phyloP scores from a whole-genome alignment of 768 basidiomycete genomes.

The Xerocomellus intermedius region DNA sequence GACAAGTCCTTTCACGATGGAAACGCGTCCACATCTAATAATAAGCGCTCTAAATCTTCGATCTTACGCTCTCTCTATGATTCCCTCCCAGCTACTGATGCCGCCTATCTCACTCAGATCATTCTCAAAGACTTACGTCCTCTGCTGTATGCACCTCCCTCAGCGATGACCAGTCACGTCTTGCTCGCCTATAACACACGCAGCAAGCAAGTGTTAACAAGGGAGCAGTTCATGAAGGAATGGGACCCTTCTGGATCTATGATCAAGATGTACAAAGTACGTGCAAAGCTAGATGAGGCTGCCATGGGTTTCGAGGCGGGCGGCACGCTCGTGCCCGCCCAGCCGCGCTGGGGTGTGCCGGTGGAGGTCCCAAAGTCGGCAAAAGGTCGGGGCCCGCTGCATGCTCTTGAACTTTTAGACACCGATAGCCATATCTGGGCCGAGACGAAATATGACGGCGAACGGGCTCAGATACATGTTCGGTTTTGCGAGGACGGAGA shows the following conservation, averaged over 20 bases:
- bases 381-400: constrained; percentile 63
- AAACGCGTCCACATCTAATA: constrained; percentile 27
- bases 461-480: constrained; percentile 91
- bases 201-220: constrained; percentile 54
- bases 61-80: constrained; percentile 61
- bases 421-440: constrained; percentile 55
- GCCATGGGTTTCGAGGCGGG: constrained; percentile 43
- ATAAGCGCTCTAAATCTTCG: constrained; percentile 29
- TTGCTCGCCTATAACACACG: constrained; percentile 56
- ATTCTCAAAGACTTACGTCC: constrained; percentile 87
- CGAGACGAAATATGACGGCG: constrained; percentile 94
- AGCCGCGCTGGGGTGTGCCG: constrained; percentile 55
- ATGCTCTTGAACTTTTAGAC: constrained; percentile 47
- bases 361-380: constrained; percentile 81
- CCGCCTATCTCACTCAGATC: constrained; percentile 76
- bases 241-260: constrained; percentile 68
- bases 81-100: constrained; percentile 58
- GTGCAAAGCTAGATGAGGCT: constrained; percentile 60
- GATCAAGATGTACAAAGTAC: constrained; percentile 49
- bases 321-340: constrained; percentile 21
- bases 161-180: constrained; percentile 42
- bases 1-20: constrained; percentile 42
- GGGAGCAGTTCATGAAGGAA: constrained; percentile 60
- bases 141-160: constrained; percentile 65
- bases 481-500: constrained; percentile 39